phyloP scores from a whole-genome alignment of 208 protist genomes.

The Phytomonas sp. region DNA sequence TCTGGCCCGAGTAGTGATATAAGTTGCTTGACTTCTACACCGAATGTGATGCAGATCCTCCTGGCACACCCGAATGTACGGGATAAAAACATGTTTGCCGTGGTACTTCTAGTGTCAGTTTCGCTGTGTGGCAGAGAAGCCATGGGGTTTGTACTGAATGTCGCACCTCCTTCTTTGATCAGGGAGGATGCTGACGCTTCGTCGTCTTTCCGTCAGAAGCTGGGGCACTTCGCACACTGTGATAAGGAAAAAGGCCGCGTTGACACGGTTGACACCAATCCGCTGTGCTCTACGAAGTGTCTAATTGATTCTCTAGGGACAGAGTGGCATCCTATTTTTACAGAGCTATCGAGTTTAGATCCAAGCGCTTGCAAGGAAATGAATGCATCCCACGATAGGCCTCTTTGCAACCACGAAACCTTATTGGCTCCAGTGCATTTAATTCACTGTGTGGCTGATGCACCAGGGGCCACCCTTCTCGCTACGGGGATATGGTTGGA shows the following conservation, averaged over 20 bases:
- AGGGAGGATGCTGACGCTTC: background rate
- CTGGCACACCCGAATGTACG: slow-evolving; percentile 1
- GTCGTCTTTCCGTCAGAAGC: background rate
- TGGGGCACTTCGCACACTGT: background rate
- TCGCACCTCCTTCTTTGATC: background rate
- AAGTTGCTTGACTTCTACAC: background rate
- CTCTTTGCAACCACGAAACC: background rate
- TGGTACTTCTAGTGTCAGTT: background rate
- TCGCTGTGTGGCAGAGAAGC: background rate
- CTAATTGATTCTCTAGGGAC: background rate
- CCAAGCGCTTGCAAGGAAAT: background rate
- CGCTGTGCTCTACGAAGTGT: background rate
- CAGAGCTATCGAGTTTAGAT: background rate
- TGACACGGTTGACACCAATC: background rate
- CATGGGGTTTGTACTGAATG: background rate
- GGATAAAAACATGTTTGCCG: background rate
- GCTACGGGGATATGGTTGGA: background rate
- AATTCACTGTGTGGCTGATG: background rate
- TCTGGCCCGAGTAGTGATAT: background rate
- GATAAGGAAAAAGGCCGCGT: background rate
- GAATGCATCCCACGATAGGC: background rate
- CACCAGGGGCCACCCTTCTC: background rate
- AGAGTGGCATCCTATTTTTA: background rate
- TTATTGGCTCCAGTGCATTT: background rate
- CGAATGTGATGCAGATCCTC: background rate